These are phyloP conservation scores for Eucalyptus pauciflora DNA, from an alignment of 345 rosid species.

Conservation along the genomic window DNA sequence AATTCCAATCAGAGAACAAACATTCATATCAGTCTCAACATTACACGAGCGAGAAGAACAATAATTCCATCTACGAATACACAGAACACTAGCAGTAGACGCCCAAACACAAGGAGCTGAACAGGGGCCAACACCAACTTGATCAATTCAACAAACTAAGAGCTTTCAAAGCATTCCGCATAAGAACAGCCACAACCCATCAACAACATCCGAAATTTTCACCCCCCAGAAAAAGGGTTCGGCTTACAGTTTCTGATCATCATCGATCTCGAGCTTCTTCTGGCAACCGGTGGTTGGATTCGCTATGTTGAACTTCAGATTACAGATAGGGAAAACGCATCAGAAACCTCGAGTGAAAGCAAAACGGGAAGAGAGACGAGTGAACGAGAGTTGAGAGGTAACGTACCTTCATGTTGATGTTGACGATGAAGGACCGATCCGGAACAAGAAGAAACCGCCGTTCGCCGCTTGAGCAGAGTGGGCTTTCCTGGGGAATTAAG, in stretches of 20 bases:
- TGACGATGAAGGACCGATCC: neutral
- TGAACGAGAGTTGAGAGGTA: neutral
- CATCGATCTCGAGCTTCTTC: constrained; percentile 41
- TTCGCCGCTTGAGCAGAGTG: neutral
- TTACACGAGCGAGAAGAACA: neutral
- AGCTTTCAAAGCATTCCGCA: neutral
- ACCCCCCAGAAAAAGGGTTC: neutral
- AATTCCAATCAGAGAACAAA: neutral
- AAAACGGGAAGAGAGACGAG: neutral
- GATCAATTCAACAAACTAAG: neutral
- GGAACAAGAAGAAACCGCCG: neutral
- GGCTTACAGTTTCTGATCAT: constrained; percentile 26
- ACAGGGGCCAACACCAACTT: neutral
- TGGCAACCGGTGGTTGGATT: constrained; percentile 35
- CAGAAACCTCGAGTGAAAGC: neutral
- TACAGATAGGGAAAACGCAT: neutral
- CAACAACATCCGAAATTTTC: neutral
- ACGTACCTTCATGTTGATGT: neutral
- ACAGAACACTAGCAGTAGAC: neutral
- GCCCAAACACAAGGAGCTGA: neutral
- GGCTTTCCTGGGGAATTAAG: neutral
- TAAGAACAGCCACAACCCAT: neutral
- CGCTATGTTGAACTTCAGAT: constrained; percentile 23
- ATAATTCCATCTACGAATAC: neutral
- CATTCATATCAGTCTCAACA: neutral